These are phyloP conservation scores for Monosporascus sp. DNA, from an alignment of 2,329 filamentous ascomycete genomes.

Conservation along the genomic window DNA sequence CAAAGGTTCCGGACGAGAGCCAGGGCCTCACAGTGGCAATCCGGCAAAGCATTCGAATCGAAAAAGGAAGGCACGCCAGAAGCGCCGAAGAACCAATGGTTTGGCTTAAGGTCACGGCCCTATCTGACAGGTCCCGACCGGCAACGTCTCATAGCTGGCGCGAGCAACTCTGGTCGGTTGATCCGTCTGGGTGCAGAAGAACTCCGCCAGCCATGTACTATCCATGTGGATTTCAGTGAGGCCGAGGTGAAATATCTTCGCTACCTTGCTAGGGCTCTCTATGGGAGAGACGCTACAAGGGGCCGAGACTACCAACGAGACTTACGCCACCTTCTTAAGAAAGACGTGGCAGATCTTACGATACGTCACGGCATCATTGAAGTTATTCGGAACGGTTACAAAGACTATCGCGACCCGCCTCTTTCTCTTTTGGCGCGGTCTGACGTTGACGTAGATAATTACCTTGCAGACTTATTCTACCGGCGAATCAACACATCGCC, in stretches of 20 bases:
- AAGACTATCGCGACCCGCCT: conserved; percentile 12
- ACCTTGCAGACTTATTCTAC: conserved; percentile 30
- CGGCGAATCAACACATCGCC: conserved; percentile 15
- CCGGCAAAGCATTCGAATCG: conserved; percentile 15
- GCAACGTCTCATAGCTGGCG: conserved; percentile 10
- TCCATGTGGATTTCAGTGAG: conserved; percentile 25
- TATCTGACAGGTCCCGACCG: conserved; percentile 17
- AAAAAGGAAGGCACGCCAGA: conserved; percentile 8
- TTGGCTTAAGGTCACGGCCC: conserved; percentile 16
- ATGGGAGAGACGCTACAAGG: conserved; percentile 9
- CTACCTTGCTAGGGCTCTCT: conserved; percentile 16
- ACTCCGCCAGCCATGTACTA: conserved; percentile 7
- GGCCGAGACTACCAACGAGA: conserved; percentile 13
- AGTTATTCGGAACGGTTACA: conserved; percentile 14
- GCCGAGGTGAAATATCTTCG: conserved; percentile 20
- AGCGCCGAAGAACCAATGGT: conserved; percentile 10
- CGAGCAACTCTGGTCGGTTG: conserved; percentile 3
- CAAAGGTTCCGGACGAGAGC: conserved; percentile 16
- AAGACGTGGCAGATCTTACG: conserved; percentile 5
- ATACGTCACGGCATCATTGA: conserved; percentile 10
- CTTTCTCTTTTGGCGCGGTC: conserved; percentile 19
- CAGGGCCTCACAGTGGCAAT: conserved; percentile 23
- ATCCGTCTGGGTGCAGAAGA: conserved; percentile 6
- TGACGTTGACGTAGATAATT: conserved; percentile 28
- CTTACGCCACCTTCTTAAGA: conserved; percentile 23